Evolutionary conservation across 495 filamentous ascomycete species (phyloP), one percentile per base, ranked within the genome.

Genomic region (Venustampulla echinocandica): DNA sequence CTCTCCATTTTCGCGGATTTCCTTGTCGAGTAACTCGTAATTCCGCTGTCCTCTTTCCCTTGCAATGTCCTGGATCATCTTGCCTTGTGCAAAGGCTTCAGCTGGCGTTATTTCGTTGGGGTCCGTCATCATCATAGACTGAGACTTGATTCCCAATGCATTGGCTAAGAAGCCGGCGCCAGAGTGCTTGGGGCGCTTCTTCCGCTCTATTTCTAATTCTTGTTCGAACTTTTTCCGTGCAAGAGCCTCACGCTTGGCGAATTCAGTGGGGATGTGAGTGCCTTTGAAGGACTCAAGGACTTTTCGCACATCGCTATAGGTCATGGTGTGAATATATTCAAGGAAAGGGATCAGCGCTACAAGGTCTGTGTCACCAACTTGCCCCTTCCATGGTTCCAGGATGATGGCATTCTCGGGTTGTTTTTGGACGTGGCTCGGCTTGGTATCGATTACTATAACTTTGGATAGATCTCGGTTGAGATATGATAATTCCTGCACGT

Each of bases 391-490:
- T 55, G 85, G 85, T 21, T 84, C 79, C 34, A 98, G 72, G 40
- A 96, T 74, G 57, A 98, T 85, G 52, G 93, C 86, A 67, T 97
- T 98, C 60, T 92, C 82, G 24, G 92, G 92, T 62, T 98, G 94
- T 51, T 77, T 69, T 53, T 79, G 79, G 52, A 84, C 85, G 53
- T 96, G 90, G 34, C 75, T 68, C 27, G 84, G 64, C 42, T 89
- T 76, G 22, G 89, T 93, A 61, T 98, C 92, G 54, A 98, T 71
- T 54, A 98, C 75, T 61, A 98, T 85, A 28, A 92, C 84, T 68
- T 95, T 96, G 32, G 83, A 92, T 38, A 95, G 76, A 61, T 93
- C 85, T 30, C 92, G 85, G 71, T 98, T 98, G 51, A 98, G 78
- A 66, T 93, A 96, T 4, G 87, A 85, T 30, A 98, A 79, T 65